Base-by-base conservation (phyloP, 2,329 filamentous ascomycete genomes). In the Cladosporium sp. region DNA sequence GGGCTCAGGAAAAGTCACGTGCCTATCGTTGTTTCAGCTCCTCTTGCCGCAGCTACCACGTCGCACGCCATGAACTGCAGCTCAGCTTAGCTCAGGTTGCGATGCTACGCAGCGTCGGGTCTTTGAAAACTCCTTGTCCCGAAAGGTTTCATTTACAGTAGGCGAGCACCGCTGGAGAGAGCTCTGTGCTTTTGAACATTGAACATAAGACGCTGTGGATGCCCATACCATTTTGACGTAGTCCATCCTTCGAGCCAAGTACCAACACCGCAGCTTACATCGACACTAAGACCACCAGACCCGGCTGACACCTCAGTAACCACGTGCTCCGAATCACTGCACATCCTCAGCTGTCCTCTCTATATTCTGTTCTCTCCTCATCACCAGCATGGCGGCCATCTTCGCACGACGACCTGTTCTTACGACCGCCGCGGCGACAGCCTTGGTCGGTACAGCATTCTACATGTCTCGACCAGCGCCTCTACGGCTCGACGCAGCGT, bases 401-500 rank as follows among this genome's bases (percentile, higher is more conserved):
- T 62, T 67, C 26, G 67, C 63, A 21, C 65, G 65, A 16, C 65
- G 66, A 32, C 67, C 66, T 21, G 26, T 67, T 8, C 56, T 67
- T 54, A 61, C 65, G n/a, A 64, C 65, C 49, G 26, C 65, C 18
- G 49, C 59, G n/a, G 48, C 66, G 7, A 36, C 48, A 21, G 64
- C 66, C 14, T 58, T 39, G 11, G 58, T 59, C 16, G 56, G 46
- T 2, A 53, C 62, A 58, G 67, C 68, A 51, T 64, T 66, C 57
- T 69, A 68, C 58, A 30, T 66, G 46, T 64, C 66, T 7, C 59
- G 62, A 5, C 67, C 63, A 18, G 34, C 32, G n/a, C 43, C 66
- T 30, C 49, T 65, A n/a, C 58, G 53, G 11, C 70, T 75, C 46
- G 74, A 75, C 51, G 73, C 74, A 5, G 65, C 72, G n/a, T 64